These are phyloP conservation scores for Solanum arcanum DNA, from an alignment of 257 asterid genomes.

Conservation along the genomic window DNA sequence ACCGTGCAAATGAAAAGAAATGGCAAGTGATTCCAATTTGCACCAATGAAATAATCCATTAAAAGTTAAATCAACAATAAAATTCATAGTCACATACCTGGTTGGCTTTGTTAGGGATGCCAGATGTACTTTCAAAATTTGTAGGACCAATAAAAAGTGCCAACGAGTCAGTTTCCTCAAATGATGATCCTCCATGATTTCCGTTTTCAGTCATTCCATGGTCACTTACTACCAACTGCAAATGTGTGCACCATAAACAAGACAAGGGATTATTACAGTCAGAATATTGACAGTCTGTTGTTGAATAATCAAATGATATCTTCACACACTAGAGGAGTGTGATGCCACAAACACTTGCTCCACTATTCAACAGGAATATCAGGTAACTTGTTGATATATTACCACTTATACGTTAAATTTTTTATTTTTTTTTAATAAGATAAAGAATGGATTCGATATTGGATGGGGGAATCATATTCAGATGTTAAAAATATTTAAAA, in stretches of 20 bases:
- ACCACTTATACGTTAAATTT: background rate
- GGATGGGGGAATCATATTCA: background rate
- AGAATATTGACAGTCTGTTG: background rate
- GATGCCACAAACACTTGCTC: background rate
- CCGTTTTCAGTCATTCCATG: slow-evolving; percentile 95
- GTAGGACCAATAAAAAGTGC: slow-evolving; percentile 61
- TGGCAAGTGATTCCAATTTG: background rate
- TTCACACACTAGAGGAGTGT: background rate
- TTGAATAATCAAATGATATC: background rate
- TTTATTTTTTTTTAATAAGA: background rate
- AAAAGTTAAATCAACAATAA: background rate
- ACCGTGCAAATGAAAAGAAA: background rate
- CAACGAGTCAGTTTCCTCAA: slow-evolving; percentile 83
- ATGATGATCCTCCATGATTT: slow-evolving; percentile 89
- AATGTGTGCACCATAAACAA: slow-evolving; percentile 7
- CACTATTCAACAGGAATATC: background rate
- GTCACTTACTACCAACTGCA: slow-evolving; percentile 79
- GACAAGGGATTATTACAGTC: background rate
- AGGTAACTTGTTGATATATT: background rate
- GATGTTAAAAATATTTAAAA: background rate
- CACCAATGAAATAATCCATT: background rate
- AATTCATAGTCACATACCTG: slow-evolving; percentile 38
- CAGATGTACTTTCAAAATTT: slow-evolving; percentile 11
- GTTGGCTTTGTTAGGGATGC: slow-evolving; percentile 27
- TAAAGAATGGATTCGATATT: background rate